Evolutionary conservation across 768 basidiomycete species (phyloP), one percentile per base, ranked within the genome.

Genomic region (Tubosaeta sp.): DNA sequence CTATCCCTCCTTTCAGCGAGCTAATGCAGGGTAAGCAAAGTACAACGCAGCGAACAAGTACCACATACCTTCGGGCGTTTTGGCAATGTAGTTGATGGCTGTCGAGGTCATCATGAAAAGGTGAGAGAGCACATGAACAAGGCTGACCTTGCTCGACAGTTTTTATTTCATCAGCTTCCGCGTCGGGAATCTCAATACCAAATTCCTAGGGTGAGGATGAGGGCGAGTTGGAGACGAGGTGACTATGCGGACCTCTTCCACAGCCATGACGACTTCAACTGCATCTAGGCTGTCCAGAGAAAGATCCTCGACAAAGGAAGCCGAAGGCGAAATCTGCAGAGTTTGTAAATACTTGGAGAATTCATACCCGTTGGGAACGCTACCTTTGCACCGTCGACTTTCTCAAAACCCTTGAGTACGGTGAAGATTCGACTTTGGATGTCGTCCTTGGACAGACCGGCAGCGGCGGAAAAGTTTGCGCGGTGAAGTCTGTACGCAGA

Each of bases 191-290:
- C 72, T 98, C 97, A 67, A 99, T 95, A 27, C 82, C 79, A 69
- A 99, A 99, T 65, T 98, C 97, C 92, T 98, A 31, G 41, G 22
- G 16, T 6, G 14, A 34, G 4, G 7, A 51, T 19, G 48, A 50
- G 47, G 35, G 16, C 50, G 54, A 37, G 37, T 50, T 17, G 39
- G 50, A 43, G 19, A n/a, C 51, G 32, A 27, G 35, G 39, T 51
- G 38, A 51, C 46, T 17, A 34, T 22, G 25, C 57, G 47, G 60
- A 84, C 87, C 82, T 94, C 97, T 74, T 99, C 97, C 60, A 99
- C 87, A 37, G 95, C 93, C 94, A 99, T 97, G 62, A 98, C 91
- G 26, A 97, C 94, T 71, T 99, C 97, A 17, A 99, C 95, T 17
- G 94, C 82, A 70, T 99, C 97, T 67, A 99, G 75, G 63, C 94